Conservation (phyloP, 2,329 filamentous ascomycete species). For the Fusarium ramigenum region DNA sequence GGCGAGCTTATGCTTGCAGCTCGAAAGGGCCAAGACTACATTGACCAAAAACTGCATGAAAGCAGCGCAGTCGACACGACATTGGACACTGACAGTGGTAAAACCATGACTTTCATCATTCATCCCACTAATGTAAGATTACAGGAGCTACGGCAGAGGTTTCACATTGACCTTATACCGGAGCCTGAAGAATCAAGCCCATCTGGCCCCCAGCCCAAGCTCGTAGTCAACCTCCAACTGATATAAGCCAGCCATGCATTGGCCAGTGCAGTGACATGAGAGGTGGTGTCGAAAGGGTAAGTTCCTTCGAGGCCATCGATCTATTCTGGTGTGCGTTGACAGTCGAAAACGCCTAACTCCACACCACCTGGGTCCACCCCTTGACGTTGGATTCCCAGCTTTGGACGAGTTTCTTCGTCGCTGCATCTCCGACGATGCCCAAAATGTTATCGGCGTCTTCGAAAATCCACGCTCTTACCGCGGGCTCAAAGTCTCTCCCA, state of each 20-base stretch:
- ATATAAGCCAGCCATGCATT: background rate
- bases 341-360: conserved; percentile 37
- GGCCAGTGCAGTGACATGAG: background rate
- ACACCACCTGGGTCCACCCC: conserved; percentile 49
- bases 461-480: conserved; percentile 45
- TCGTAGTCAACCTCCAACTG: background rate
- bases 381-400: conserved; percentile 49
- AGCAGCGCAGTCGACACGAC: background rate
- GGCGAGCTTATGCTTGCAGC: background rate
- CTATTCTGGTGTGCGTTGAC: background rate
- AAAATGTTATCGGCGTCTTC: conserved; percentile 34
- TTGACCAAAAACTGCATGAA: background rate
- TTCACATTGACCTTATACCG: background rate
- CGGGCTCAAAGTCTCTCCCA: conserved; percentile 40
- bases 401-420: conserved; percentile 42
- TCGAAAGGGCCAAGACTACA: background rate
- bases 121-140: background rate
- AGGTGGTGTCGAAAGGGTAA: too few species aligned
- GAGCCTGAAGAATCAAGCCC: background rate
- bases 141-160: background rate
- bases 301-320: background rate
- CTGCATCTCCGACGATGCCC: conserved; percentile 40
- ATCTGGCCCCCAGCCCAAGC: background rate
- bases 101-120: background rate
- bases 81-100: background rate